Evolutionary conservation across 2,329 filamentous ascomycete genomes (phyloP).

Genomic region (Trichoderma semiorbis): DNA sequence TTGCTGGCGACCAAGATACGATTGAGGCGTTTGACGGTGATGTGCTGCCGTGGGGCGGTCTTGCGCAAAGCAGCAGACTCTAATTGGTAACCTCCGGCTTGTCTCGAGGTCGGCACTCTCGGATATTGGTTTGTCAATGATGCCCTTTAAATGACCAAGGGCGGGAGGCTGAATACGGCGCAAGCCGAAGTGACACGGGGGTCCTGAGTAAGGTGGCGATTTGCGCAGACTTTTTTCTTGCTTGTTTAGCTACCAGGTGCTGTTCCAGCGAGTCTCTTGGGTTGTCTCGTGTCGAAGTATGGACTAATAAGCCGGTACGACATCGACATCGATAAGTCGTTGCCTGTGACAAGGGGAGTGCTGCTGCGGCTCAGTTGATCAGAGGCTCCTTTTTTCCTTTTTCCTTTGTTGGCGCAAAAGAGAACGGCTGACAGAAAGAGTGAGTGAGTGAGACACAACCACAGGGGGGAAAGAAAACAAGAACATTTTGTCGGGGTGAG

Average conservation of each 20-base stretch:
- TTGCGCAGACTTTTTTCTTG: background rate
- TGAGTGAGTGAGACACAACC: background rate
- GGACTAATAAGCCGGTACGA: background rate
- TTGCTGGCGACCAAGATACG: conserved; percentile 20
- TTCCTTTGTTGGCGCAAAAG: background rate
- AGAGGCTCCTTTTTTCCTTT: background rate
- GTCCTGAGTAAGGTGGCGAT: background rate
- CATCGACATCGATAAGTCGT: conserved; percentile 9
- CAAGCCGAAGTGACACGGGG: background rate
- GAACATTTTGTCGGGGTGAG: background rate
- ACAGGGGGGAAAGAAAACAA: background rate
- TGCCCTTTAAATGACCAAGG: background rate
- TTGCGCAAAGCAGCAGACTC: conserved; percentile 7
- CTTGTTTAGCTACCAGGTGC: background rate
- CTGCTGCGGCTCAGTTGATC: background rate
- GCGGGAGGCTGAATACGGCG: background rate
- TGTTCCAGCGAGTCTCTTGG: background rate
- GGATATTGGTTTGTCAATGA: conserved; percentile 1
- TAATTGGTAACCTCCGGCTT: conserved; percentile 6
- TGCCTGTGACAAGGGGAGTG: background rate
- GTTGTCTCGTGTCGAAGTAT: conserved; percentile 5
- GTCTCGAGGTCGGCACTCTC: conserved; percentile 12
- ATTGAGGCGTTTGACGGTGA: conserved; percentile 13
- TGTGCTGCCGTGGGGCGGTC: conserved; percentile 10
- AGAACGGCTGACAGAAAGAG: background rate